These are phyloP conservation scores for Polyporus tsugae DNA, from an alignment of 1,284 basidiomycete species.

Conservation along the genomic window DNA sequence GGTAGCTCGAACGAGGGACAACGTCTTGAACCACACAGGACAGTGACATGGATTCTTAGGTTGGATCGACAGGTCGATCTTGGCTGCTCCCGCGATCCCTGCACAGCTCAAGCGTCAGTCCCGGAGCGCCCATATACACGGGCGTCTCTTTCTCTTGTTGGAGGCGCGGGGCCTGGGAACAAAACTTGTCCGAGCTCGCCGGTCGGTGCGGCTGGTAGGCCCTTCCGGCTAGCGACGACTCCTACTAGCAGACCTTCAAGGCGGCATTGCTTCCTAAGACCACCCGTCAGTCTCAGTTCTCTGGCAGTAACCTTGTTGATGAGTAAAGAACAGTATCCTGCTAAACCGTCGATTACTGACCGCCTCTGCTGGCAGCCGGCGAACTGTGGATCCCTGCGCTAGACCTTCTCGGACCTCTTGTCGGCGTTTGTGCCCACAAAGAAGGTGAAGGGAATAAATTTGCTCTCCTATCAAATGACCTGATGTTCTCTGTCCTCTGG, in stretches of 20 bases:
- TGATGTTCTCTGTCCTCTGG: constrained; percentile 11
- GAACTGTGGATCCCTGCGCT: no score
- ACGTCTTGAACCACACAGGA: neutral
- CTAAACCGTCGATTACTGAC: neutral
- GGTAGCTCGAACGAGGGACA: neutral
- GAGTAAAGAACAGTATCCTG: neutral
- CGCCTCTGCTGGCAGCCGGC: neutral
- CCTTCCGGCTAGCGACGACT: neutral
- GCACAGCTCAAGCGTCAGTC: neutral
- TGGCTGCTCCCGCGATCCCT: constrained; percentile 14
- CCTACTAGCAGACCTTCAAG: neutral
- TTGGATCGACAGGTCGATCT: constrained; percentile 17
- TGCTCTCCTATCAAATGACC: constrained; percentile 9
- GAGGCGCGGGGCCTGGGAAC: neutral
- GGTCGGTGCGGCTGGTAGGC: neutral
- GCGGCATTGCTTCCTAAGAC: neutral
- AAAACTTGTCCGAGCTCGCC: neutral
- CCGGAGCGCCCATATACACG: constrained; percentile 9
- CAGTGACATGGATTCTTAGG: no score
- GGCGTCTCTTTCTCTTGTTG: constrained; percentile 1
- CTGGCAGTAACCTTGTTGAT: neutral
- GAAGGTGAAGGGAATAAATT: constrained; percentile 9
- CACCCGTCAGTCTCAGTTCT: neutral
- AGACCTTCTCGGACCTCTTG: neutral
- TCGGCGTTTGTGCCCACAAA: constrained; percentile 19